Base-by-base conservation (phyloP, 176 grass and related monocot species). In the Echinochloa phyllopogon region DNA sequence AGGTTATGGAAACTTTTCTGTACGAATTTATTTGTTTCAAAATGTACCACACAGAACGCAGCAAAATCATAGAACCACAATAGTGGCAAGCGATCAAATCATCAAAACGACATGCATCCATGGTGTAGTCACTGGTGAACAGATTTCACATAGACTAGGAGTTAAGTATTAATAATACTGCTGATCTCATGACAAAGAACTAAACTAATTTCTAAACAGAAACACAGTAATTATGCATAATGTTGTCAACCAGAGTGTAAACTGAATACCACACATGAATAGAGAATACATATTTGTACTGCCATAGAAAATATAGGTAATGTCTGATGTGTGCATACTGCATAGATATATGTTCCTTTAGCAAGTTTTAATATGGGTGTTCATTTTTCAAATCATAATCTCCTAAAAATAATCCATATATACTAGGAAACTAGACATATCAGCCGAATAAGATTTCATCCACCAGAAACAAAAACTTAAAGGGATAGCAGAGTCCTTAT, bases 21-120 rank as follows among this genome's bases (percentile, higher is more conserved):
- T 58, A 74, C 10, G 4, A 51, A 90, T 74, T 36, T 18, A 25
- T 37, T 60, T 61, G 59, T 78, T 73, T 10, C 41, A 74, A 83
- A 59, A 41, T 83, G 27, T 0, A 68, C 3, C 33, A 79, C 38
- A 36, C 3, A 62, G 76, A 38, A 12, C 56, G 23, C 0, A 82
- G 39, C 72, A 87, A 83, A 61, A 87, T 20, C 9, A 50, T 69
- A 62, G 14, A 43, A 6, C 8, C n/a, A 69, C 56, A 65, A 57
- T 59, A 66, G 25, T 44, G 49, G 55, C 27, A 14, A 63, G 27
- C 51, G 17, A 83, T 65, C 23, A 77, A 33, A 33, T 33, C 29
- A 33, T 33, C 29, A 77, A 38, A 38, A 72, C 39, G 24, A 65
- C 24, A 79, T 18, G 74, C 61, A 69, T 77, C 65, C 56, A 81